A percentile compares a stretch with the other conserved stretches of the same genome.
Evolutionary conservation across 2,329 filamentous ascomycete species (phyloP).

Genomic region (Pezicula radicicola): DNA sequence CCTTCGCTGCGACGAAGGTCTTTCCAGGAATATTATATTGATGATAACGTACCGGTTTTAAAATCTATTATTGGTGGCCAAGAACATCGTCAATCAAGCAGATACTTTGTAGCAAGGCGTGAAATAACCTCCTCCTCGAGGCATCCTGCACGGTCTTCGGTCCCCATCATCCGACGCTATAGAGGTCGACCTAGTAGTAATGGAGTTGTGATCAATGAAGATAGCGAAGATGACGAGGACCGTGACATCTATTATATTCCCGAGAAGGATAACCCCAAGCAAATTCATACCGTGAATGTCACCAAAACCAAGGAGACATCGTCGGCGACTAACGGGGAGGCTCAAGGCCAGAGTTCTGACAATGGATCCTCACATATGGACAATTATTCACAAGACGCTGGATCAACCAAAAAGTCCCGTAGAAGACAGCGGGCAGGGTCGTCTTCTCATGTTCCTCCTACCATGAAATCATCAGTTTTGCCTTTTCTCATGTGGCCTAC

Average conservation of each 20-base stretch:
- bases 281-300: not conserved
- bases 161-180: no score
- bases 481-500: not conserved
- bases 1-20: no score
- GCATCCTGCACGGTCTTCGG: no score
- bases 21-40: no score
- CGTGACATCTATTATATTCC: not conserved
- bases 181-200: not conserved
- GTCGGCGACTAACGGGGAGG: not conserved
- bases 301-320: not conserved
- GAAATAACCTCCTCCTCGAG: no score
- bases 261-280: not conserved
- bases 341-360: no score
- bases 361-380: no score
- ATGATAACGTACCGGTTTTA: no score
- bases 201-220: not conserved
- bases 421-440: not conserved
- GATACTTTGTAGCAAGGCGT: no score
- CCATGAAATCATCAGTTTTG: not conserved
- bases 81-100: no score
- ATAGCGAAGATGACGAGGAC: not conserved
- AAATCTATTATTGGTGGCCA: no score
- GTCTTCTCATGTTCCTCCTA: not conserved
- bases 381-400: no score
- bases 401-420: not conserved